Evolutionary conservation across 1,139 yeast genomes (phyloP).

Genomic region (Blastobotrys niveus): DNA sequence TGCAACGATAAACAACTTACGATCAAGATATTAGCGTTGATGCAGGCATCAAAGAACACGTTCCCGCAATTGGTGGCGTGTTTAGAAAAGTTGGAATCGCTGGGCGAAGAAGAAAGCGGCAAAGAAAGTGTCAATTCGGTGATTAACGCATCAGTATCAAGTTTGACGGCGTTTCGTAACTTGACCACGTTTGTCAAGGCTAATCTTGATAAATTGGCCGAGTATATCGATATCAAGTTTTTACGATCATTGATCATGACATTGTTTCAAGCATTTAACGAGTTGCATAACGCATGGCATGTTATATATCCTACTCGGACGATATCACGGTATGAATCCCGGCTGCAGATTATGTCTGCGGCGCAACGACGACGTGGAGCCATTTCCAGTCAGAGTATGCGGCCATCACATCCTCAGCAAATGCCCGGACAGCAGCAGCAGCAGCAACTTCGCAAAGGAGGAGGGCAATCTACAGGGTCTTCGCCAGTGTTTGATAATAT

Average conservation of each 20-base stretch:
- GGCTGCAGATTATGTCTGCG: slow-evolving; percentile 1
- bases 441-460: too few species aligned
- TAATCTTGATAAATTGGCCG: slow-evolving; percentile 22
- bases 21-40: slow-evolving; percentile 50
- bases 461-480: not conserved
- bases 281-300: slow-evolving; percentile 66
- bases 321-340: slow-evolving; percentile 8
- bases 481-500: slow-evolving; percentile 15
- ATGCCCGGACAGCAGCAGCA: too few species aligned
- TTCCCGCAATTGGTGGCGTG: slow-evolving; percentile 26
- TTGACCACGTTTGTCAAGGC: slow-evolving; percentile 23
- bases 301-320: slow-evolving; percentile 18
- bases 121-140: slow-evolving; percentile 13
- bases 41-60: slow-evolving; percentile 46
- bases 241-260: slow-evolving; percentile 69
- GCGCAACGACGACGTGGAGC: not conserved
- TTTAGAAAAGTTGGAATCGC: slow-evolving; percentile 20
- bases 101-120: not conserved
- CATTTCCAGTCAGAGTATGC: not conserved
- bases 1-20: slow-evolving; percentile 60
- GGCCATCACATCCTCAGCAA: too few species aligned
- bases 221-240: slow-evolving; percentile 58
- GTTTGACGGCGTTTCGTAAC: slow-evolving; percentile 23
- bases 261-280: slow-evolving; percentile 67
- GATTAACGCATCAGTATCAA: slow-evolving; percentile 17